These are phyloP conservation scores for Diaporthe citrichinensis DNA, from an alignment of 2,329 filamentous ascomycete genomes.

Conservation along the genomic window DNA sequence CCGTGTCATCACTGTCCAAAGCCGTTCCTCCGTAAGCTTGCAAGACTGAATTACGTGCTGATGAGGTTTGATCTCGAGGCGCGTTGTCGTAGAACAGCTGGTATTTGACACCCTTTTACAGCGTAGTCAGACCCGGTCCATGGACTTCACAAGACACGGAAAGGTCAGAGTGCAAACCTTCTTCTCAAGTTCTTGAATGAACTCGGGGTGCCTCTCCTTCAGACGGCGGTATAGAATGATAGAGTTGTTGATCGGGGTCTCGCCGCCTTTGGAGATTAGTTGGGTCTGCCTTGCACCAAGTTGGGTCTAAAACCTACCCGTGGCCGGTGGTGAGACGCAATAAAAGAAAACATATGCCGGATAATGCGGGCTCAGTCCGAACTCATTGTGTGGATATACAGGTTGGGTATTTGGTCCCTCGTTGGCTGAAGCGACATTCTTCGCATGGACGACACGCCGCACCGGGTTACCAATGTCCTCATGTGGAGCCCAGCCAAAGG, in stretches of 20 bases:
- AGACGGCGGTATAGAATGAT: not conserved
- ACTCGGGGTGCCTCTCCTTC: not conserved
- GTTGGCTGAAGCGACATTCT: slow-evolving; percentile 49
- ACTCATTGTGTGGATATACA: slow-evolving; percentile 4
- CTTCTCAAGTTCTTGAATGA: not conserved
- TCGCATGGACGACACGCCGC: slow-evolving; percentile 45
- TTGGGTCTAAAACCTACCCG: not conserved
- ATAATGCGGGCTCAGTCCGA: not conserved
- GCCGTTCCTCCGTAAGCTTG: slow-evolving; percentile 2
- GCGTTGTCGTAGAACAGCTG: not conserved
- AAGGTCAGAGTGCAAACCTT: not conserved
- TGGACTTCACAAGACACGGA: no score
- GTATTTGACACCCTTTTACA: not conserved
- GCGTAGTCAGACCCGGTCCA: not conserved
- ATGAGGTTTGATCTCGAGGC: not conserved
- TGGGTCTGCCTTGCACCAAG: not conserved
- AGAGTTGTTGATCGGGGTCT: slow-evolving; percentile 10
- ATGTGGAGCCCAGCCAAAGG: slow-evolving; percentile 47
- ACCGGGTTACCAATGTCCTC: slow-evolving; percentile 49
- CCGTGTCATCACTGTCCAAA: not conserved
- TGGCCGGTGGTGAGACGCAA: not conserved
- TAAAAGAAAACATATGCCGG: slow-evolving; percentile 8
- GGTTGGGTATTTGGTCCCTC: slow-evolving; percentile 47
- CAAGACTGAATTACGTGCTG: not conserved
- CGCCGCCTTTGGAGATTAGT: not conserved